Conservation (phyloP, 441 rosid genomes). For the Euphorbia schlechtendalii region DNA sequence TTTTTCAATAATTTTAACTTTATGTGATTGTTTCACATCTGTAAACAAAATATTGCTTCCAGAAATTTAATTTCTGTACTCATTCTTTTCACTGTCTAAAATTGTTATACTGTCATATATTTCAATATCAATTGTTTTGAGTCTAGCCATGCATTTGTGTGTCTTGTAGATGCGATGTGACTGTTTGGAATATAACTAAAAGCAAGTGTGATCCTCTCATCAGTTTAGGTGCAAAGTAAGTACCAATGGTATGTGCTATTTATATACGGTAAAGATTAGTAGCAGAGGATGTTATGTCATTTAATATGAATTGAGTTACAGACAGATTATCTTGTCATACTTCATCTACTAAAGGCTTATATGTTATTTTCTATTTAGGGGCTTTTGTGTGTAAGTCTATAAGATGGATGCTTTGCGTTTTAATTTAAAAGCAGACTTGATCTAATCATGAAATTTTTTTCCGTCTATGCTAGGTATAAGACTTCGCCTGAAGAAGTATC, state of each 20-base stretch:
- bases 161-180: conserved; percentile 61
- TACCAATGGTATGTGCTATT: conserved; percentile 4
- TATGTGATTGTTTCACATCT: neutral
- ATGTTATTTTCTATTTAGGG: neutral
- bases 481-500: conserved; percentile 85
- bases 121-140: neutral
- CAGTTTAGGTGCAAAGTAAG: conserved; percentile 84
- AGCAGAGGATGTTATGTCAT: too few species aligned
- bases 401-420: neutral
- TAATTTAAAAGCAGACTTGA: neutral
- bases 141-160: conserved; percentile 11
- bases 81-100: neutral
- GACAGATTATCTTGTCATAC: neutral
- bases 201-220: conserved; percentile 87
- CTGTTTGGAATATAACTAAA: conserved; percentile 85
- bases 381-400: neutral
- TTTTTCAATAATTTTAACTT: neutral
- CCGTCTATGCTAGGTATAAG: conserved; percentile 47
- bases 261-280: too few species aligned
- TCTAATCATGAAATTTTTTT: neutral
- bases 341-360: neutral
- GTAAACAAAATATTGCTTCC: neutral
- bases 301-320: neutral
- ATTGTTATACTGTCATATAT: neutral
- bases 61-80: neutral